A percentile compares a stretch with the other conserved stretches of the same genome.
Conservation (phyloP, 1,284 basidiomycete species). For the Ganoderma leucocontextum region DNA sequence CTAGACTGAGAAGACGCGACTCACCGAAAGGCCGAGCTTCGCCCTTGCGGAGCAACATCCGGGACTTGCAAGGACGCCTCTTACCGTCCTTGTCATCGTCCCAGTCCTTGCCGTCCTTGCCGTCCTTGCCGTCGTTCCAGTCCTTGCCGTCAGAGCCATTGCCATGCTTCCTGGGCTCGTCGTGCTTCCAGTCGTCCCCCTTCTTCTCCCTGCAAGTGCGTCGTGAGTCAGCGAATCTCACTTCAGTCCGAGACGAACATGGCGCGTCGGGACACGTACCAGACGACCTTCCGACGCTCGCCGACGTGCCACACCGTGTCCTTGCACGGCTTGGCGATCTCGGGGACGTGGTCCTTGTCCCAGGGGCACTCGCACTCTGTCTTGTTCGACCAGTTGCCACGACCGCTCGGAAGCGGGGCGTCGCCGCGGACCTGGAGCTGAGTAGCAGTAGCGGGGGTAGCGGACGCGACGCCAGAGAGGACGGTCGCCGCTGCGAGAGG, state of each 20-base stretch:
- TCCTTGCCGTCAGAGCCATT: neutral
- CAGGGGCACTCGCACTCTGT: neutral
- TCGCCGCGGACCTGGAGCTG: neutral
- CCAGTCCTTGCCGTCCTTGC: neutral
- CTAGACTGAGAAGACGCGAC: neutral
- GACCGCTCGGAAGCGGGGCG: neutral
- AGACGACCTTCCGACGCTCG: neutral
- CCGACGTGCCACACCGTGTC: constrained; percentile 4
- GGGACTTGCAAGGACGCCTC: neutral
- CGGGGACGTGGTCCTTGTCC: neutral
- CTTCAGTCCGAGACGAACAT: no score
- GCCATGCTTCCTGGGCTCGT: neutral
- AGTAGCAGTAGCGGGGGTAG: neutral
- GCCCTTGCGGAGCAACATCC: neutral
- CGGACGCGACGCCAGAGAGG: neutral
- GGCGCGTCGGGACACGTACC: neutral
- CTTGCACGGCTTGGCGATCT: neutral
- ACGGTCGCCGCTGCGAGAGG: constrained; percentile 1
- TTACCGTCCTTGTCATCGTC: neutral
- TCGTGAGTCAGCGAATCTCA: neutral
- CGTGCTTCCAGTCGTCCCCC: neutral
- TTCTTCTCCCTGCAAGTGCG: neutral
- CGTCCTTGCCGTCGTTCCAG: neutral
- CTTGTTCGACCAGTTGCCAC: neutral
- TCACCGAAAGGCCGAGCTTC: neutral